phyloP scores from a whole-genome alignment of 768 basidiomycete species.

The Psilocybe cubensis region DNA sequence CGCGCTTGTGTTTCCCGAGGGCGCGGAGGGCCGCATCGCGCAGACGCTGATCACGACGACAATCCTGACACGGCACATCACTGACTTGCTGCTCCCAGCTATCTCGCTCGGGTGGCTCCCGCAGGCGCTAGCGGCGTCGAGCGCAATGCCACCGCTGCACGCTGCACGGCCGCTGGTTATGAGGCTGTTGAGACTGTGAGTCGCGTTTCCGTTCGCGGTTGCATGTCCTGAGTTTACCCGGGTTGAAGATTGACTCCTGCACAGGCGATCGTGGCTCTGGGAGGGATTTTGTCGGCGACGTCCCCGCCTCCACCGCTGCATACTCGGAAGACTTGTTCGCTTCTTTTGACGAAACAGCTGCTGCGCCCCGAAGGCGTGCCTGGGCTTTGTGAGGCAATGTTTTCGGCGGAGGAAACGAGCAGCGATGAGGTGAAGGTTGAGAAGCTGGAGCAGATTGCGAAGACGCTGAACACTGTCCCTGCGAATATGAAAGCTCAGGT shows the following conservation, averaged over 20 bases:
- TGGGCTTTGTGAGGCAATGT: conserved; percentile 70
- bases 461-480: conserved; percentile 67
- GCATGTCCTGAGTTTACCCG: conserved; percentile 18
- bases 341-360: conserved; percentile 72
- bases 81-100: conserved; percentile 61
- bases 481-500: conserved; percentile 58
- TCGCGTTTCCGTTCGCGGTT: conserved; percentile 17
- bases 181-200: conserved; percentile 68
- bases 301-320: conserved; percentile 47
- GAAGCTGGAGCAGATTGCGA: conserved; percentile 75
- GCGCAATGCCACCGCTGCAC: conserved; percentile 44
- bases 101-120: conserved; percentile 78
- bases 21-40: conserved; percentile 47
- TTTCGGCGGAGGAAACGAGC: conserved; percentile 59
- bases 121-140: conserved; percentile 44
- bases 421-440: conserved; percentile 60
- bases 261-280: conserved; percentile 68
- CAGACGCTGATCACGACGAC: conserved; percentile 67
- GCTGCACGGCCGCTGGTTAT: conserved; percentile 53
- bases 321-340: conserved; percentile 59
- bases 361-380: conserved; percentile 70
- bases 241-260: conserved; percentile 60
- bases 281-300: conserved; percentile 52
- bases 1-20: conserved; percentile 54
- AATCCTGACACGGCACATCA: conserved; percentile 55